phyloP scores from a whole-genome alignment of 2,329 filamentous ascomycete species.

The Fusarium pilosicola region DNA sequence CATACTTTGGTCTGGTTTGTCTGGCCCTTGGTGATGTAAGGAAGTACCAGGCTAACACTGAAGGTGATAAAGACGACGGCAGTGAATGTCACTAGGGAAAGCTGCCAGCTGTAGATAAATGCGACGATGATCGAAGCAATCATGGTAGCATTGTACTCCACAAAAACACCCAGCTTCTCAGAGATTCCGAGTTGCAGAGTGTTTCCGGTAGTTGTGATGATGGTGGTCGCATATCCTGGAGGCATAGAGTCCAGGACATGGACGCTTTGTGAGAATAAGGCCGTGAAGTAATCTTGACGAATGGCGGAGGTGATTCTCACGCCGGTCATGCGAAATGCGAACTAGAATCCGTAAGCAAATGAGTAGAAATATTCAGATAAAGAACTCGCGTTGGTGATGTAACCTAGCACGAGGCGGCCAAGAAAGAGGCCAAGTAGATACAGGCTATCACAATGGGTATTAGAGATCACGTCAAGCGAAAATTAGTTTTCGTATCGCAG shows the following conservation, averaged over 20 bases:
- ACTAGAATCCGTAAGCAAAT: slow-evolving; percentile 34
- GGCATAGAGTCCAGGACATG: slow-evolving; percentile 60
- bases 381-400: background rate
- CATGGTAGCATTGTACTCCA: slow-evolving; percentile 52
- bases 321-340: slow-evolving; percentile 60
- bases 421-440: background rate
- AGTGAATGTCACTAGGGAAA: slow-evolving; percentile 61
- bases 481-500: background rate
- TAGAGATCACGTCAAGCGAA: background rate
- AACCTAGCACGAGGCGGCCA: background rate
- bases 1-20: slow-evolving; percentile 49
- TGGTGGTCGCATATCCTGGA: slow-evolving; percentile 59
- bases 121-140: slow-evolving; percentile 56
- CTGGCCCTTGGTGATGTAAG: slow-evolving; percentile 46
- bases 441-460: accelerated
- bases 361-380: accelerated
- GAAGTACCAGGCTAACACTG: slow-evolving; percentile 46
- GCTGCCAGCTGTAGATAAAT: slow-evolving; percentile 61
- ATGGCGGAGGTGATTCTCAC: slow-evolving; percentile 61
- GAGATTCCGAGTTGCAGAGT: slow-evolving; percentile 65
- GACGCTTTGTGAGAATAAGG: slow-evolving; percentile 61
- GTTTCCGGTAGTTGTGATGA: slow-evolving; percentile 63
- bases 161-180: slow-evolving; percentile 57
- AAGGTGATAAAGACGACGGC: slow-evolving; percentile 55
- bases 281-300: slow-evolving; percentile 59